Evolutionary conservation across 1,139 yeast species (phyloP), one percentile per base, ranked within the genome.

Genomic region (Candida gigantensis): DNA sequence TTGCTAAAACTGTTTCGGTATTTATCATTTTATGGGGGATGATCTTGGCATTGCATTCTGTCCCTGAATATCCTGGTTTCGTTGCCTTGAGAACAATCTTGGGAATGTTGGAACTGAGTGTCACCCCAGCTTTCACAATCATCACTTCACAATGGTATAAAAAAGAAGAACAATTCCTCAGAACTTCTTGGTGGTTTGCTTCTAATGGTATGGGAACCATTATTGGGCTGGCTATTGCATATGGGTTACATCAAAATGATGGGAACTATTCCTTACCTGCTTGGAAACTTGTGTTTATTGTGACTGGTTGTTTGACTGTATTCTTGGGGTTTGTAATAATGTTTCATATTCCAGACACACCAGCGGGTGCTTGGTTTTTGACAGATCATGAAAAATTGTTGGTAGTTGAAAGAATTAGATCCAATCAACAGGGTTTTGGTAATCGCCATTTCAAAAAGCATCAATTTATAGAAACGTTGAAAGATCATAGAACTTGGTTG

Each of bases 61-160:
- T 56, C 5, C 57, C 65, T 9, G 40, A 55, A 4, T 60, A 56
- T 38, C 51, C 57, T 30, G 69, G 68, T 1, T 61, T 65, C 30
- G 43, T 62, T 37, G 52, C 61, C 3, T 53, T 62, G 33, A 50
- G 69, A 42, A 53, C 60, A 1, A 38, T 63, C 12, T 50, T 80
- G 21, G 89, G 88, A 1, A 53, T 70, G 36, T 64, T 78, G 30
- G 88, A 82, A 52, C 65, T 76, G 32, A 65, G 77, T 30, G 52
- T 62, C 6, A 61, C 81, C 13, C 86, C 84, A 2, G 81, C 81
- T 0, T 74, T 77, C 47, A 74, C 80, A 21, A 68, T 81, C 16
- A 62, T 81, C 21, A 62, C 67, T 3, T 49, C 59, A 12, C 62
- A 58, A 35, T 65, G 57, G 52, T 62, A 52, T 28, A 53, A 43